phyloP scores from a whole-genome alignment of 2,329 filamentous ascomycete genomes.

The Domatiomyces globalis region DNA sequence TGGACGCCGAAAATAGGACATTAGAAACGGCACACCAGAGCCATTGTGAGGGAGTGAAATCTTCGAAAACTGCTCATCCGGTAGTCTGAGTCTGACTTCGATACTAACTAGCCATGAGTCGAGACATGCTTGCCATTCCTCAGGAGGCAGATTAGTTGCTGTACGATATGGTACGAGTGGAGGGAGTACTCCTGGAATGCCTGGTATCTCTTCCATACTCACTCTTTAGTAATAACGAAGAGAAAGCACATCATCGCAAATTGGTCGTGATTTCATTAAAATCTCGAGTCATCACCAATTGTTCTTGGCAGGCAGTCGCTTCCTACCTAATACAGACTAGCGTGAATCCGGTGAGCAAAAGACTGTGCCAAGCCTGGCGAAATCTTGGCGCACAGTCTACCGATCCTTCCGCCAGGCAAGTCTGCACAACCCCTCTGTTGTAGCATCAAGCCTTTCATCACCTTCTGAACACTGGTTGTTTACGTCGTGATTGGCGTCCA shows the following conservation, averaged over 20 bases:
- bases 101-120: conserved; percentile 61
- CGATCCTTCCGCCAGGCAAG: not conserved
- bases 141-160: conserved; percentile 50
- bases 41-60: conserved; percentile 18
- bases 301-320: not conserved
- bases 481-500: conserved; percentile 62
- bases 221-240: not conserved
- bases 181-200: conserved; percentile 35
- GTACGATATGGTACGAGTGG: conserved; percentile 65
- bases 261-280: no score
- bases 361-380: not conserved
- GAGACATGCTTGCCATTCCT: conserved; percentile 66
- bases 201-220: conserved; percentile 10
- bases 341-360: not conserved
- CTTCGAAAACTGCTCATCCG: conserved; percentile 45
- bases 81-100: conserved; percentile 48
- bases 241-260: not conserved
- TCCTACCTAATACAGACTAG: not conserved
- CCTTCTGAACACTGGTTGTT: conserved; percentile 61
- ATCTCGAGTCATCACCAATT: not conserved
- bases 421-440: conserved; percentile 1
- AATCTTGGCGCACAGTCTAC: conserved; percentile 7
- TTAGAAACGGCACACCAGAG: conserved; percentile 11
- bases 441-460: conserved; percentile 48
- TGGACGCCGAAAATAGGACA: conserved; percentile 6